Conservation (phyloP, 805 yeast species). For the Teunomyces kruisii region DNA sequence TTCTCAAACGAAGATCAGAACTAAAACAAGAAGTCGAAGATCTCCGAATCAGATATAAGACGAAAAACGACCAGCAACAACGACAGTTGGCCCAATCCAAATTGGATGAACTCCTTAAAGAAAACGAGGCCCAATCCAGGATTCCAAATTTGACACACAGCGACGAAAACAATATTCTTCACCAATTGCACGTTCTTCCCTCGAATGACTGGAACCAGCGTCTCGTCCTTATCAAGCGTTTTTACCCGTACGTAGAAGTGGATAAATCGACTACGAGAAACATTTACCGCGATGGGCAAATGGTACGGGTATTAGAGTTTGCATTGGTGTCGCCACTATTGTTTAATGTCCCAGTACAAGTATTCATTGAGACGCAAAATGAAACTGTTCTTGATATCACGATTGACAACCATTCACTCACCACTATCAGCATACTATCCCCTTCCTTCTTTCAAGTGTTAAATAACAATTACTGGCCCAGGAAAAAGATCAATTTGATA, state of each 20-base stretch:
- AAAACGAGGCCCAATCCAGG: slow-evolving; percentile 10
- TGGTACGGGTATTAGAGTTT: slow-evolving; percentile 16
- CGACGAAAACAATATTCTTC: slow-evolving; percentile 20
- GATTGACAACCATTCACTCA: not conserved
- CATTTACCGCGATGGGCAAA: slow-evolving; percentile 9
- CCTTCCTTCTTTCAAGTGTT: slow-evolving; percentile 20
- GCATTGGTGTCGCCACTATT: slow-evolving; percentile 19
- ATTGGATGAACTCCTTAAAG: slow-evolving; percentile 19
- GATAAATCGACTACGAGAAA: slow-evolving; percentile 13
- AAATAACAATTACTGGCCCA: slow-evolving; percentile 22
- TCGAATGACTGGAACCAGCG: slow-evolving; percentile 29
- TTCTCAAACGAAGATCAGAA: slow-evolving; percentile 18
- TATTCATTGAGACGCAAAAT: slow-evolving; percentile 13
- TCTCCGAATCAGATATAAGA: slow-evolving; percentile 11
- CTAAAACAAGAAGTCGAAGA: slow-evolving; percentile 17
- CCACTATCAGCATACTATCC: slow-evolving; percentile 20
- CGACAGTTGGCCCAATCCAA: slow-evolving; percentile 12
- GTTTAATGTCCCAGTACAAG: slow-evolving; percentile 17
- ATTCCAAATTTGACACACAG: not conserved
- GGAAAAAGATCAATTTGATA: slow-evolving; percentile 25
- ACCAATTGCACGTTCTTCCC: slow-evolving; percentile 34
- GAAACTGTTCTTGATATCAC: slow-evolving; percentile 9
- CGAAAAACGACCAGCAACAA: slow-evolving; percentile 13
- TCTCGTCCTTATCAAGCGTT: slow-evolving; percentile 17
- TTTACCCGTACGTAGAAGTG: slow-evolving; percentile 24